Evolutionary conservation across 1,139 yeast species (phyloP).

Genomic region (Sugiyamaella neomexicana): DNA sequence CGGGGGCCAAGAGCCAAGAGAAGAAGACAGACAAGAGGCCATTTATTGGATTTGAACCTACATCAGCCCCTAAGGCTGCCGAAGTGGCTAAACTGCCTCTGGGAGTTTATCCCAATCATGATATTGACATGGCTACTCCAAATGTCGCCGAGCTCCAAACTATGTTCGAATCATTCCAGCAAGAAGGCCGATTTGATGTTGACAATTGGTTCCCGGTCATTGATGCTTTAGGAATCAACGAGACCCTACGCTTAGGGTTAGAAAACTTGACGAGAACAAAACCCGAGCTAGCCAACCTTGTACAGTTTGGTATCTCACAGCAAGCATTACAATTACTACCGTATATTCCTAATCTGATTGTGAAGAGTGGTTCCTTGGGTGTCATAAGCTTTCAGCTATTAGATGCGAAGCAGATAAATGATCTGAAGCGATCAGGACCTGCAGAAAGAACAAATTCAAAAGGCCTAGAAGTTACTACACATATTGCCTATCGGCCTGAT

Average conservation of each 20-base stretch:
- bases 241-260: constrained; percentile 48
- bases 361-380: constrained; percentile 71
- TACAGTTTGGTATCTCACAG: constrained; percentile 58
- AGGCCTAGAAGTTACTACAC: constrained; percentile 12
- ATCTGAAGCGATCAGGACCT: constrained; percentile 6
- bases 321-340: constrained; percentile 72
- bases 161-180: constrained; percentile 53
- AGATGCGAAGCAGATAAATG: constrained; percentile 27
- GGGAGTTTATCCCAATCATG: constrained; percentile 41
- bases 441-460: constrained; percentile 2
- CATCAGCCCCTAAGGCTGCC: constrained; percentile 63
- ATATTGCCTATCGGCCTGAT: constrained; percentile 13
- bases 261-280: constrained; percentile 37
- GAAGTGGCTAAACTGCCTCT: constrained; percentile 32
- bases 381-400: constrained; percentile 51
- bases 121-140: constrained; percentile 60
- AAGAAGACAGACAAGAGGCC: constrained; percentile 23
- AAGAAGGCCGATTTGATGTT: constrained; percentile 55
- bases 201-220: constrained; percentile 74
- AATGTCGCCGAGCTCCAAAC: constrained; percentile 61
- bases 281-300: constrained; percentile 36
- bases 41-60: constrained; percentile 67
- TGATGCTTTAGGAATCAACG: constrained; percentile 58
- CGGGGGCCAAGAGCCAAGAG: constrained; percentile 24
- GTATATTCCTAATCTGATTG: constrained; percentile 62